A percentile compares a stretch with the other conserved stretches of the same genome.
phyloP scores from a whole-genome alignment of 352 stramenopile species.

The Saprolegnia diclina region DNA sequence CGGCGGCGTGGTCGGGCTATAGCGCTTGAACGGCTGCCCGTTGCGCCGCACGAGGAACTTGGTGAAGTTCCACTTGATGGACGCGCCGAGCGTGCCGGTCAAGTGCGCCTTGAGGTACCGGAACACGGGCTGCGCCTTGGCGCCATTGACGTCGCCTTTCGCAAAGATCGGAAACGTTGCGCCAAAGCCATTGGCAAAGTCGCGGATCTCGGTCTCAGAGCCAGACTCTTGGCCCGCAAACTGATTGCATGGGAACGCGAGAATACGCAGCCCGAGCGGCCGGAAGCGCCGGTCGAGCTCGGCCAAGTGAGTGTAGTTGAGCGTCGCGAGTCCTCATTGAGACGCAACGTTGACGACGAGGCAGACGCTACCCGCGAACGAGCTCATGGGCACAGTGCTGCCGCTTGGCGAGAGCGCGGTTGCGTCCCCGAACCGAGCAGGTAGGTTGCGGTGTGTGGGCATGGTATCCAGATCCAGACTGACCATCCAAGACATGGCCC shows the following conservation, averaged over 20 bases:
- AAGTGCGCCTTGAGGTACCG: conserved; percentile 73
- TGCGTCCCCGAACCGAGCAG: no score
- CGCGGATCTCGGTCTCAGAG: conserved; percentile 44
- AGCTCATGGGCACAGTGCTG: conserved; percentile 47
- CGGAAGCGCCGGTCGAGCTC: conserved; percentile 53
- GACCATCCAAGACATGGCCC: no score
- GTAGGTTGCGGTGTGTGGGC: no score
- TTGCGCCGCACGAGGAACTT: conserved; percentile 86
- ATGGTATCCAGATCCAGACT: no score
- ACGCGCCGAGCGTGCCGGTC: conserved; percentile 51
- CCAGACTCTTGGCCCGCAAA: conserved; percentile 74
- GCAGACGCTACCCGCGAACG: conserved; percentile 33
- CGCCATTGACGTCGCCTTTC: conserved; percentile 84
- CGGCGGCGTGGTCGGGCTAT: conserved; percentile 53
- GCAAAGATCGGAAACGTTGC: conserved; percentile 46
- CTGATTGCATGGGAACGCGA: conserved; percentile 85
- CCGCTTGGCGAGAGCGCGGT: conserved; percentile 23
- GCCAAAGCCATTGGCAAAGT: conserved; percentile 54
- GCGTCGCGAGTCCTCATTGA: conserved; percentile 68
- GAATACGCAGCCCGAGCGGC: conserved; percentile 44
- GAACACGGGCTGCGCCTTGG: conserved; percentile 63
- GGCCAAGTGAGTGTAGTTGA: conserved; percentile 75
- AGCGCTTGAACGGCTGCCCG: conserved; percentile 68
- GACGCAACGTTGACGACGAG: conserved; percentile 69
- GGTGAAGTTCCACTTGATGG: conserved; percentile 87